phyloP scores from a whole-genome alignment of 2,329 filamentous ascomycete species.

The Raffaelea deltoideospora region DNA sequence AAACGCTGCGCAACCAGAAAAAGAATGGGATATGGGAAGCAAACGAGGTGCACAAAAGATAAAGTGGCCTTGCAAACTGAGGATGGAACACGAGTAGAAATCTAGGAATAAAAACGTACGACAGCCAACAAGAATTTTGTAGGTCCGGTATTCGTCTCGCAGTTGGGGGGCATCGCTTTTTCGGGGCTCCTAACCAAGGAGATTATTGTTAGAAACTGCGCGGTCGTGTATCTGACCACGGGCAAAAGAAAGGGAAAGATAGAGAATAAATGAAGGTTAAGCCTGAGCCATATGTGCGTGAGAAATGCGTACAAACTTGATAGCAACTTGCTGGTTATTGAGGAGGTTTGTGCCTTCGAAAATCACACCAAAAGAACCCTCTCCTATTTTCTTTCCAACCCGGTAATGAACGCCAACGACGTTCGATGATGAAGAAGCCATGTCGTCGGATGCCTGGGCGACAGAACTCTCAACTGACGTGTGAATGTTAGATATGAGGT shows the following conservation, averaged over 20 bases:
- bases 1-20: too few relatives aligned
- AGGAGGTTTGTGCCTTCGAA: slow-evolving; percentile 97
- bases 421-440: slow-evolving; percentile 86
- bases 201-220: not conserved
- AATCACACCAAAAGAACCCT: slow-evolving; percentile 96
- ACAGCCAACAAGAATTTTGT: slow-evolving; percentile 98
- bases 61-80: too few relatives aligned
- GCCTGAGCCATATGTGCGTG: not conserved
- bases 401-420: slow-evolving; percentile 98
- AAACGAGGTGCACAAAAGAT: too few relatives aligned
- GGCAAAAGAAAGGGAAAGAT: not conserved
- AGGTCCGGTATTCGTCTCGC: slow-evolving; percentile 95
- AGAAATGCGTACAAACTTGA: slow-evolving; percentile 74
- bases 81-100: not conserved
- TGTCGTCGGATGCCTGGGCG: slow-evolving; percentile 22
- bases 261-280: not conserved
- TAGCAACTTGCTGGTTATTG: slow-evolving; percentile 98
- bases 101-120: slow-evolving; percentile 50
- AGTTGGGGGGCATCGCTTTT: slow-evolving; percentile 98
- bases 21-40: too few relatives aligned
- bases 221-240: too few relatives aligned
- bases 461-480: slow-evolving; percentile 1
- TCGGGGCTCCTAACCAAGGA: slow-evolving; percentile 62
- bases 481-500: not conserved
- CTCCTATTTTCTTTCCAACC: slow-evolving; percentile 98